Percentiles rank a stretch among this genome's conserved stretches.
These are phyloP conservation scores for Durio zibethinus DNA, from an alignment of 345 rosid species.

Conservation along the genomic window DNA sequence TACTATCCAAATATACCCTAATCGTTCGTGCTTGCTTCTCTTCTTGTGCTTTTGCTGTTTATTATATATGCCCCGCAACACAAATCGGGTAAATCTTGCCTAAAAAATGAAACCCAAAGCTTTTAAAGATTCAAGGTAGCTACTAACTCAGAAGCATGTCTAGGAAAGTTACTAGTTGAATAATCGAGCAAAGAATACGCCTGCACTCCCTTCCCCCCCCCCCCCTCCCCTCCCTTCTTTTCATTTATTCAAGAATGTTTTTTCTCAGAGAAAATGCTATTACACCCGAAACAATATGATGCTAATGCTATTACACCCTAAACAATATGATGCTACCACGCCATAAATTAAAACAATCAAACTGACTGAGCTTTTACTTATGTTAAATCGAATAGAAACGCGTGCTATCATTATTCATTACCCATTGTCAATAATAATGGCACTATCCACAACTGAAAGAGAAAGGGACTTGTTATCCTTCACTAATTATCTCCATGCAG, in stretches of 20 bases:
- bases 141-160: not conserved
- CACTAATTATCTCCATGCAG: no score
- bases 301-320: not conserved
- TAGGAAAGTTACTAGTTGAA: not conserved
- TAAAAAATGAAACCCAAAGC: no score
- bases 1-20: not conserved
- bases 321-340: not conserved
- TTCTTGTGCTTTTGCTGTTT: not conserved
- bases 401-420: no score
- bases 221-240: not conserved
- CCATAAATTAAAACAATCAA: not conserved
- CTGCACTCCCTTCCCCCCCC: not conserved
- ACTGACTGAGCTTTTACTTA: not conserved
- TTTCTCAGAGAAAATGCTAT: not conserved
- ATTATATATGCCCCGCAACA: not conserved
- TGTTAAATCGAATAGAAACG: no score
- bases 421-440: no score
- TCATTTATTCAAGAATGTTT: not conserved
- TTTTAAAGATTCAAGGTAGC: not conserved
- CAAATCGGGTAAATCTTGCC: slow-evolving; percentile 9
- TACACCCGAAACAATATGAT: not conserved
- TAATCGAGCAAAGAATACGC: not conserved
- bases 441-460: no score
- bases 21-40: not conserved
- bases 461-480: no score